Conservation (phyloP, 2,329 filamentous ascomycete species). For the Cordyceps militaris region DNA sequence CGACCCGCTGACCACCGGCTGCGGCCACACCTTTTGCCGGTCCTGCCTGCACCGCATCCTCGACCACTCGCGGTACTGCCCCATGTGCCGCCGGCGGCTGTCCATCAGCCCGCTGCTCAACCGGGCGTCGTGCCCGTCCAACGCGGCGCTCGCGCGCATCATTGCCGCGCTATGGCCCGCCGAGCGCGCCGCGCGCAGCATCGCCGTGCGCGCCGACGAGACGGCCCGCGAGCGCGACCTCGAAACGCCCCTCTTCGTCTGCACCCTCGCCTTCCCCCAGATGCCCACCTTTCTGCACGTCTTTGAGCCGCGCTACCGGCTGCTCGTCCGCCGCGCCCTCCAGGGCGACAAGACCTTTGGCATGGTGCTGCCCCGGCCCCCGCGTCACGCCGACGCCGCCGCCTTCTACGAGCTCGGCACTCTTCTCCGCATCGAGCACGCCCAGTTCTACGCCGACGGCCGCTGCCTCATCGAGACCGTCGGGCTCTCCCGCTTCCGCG, state of each 20-base stretch:
- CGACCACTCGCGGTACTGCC: constrained; percentile 72
- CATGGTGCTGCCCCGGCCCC: constrained; percentile 68
- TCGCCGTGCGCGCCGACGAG: constrained; percentile 51
- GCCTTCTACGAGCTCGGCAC: constrained; percentile 70
- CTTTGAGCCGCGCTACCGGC: constrained; percentile 84
- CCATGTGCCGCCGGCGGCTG: constrained; percentile 66
- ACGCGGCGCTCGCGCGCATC: constrained; percentile 56
- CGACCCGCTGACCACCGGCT: constrained; percentile 76
- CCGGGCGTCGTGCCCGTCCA: constrained; percentile 42
- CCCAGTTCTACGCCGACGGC: constrained; percentile 69
- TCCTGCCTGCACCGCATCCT: constrained; percentile 69
- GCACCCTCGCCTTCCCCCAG: constrained; percentile 70
- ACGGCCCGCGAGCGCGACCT: constrained; percentile 47
- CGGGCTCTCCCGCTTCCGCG: constrained; percentile 69
- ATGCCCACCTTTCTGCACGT: constrained; percentile 84
- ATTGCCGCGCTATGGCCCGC: constrained; percentile 64
- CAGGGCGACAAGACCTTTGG: constrained; percentile 72
- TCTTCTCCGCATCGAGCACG: constrained; percentile 65
- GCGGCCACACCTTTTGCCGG: constrained; percentile 85
- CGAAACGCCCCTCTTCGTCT: constrained; percentile 69
- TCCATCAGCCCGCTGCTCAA: constrained; percentile 39
- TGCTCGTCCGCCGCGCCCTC: constrained; percentile 78
- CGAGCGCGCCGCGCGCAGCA: constrained; percentile 50
- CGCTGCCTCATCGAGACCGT: constrained; percentile 73
- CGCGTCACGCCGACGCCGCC: constrained; percentile 25